Evolutionary conservation across 306 rosid species (phyloP).

Genomic region (Hylodesmum podocarpum): DNA sequence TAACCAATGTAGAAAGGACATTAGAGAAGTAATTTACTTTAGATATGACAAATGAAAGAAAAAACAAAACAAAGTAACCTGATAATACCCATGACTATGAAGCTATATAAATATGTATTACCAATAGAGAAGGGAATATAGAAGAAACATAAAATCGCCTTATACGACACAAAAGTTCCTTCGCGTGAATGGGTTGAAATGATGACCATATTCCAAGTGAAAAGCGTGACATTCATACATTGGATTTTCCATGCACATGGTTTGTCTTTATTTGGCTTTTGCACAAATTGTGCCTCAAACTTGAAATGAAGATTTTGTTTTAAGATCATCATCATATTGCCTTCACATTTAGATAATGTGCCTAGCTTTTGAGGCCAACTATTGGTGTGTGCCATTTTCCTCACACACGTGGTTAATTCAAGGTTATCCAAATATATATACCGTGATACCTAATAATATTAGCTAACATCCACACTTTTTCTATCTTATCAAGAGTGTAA

Average conservation of each 20-base stretch:
- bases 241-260: constrained; percentile 10
- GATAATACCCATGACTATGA: too few relatives aligned
- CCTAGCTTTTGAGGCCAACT: constrained; percentile 18
- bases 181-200: background rate
- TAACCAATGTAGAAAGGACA: too few relatives aligned
- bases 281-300: background rate
- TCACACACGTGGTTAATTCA: constrained; percentile 19
- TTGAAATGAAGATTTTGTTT: constrained; percentile 1
- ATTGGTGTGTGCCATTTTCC: constrained; percentile 22
- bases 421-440: constrained; percentile 24
- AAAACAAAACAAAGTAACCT: too few relatives aligned
- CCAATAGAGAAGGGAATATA: background rate
- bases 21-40: too few relatives aligned
- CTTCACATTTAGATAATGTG: background rate
- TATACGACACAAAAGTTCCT: constrained; percentile 38
- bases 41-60: too few relatives aligned
- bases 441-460: background rate
- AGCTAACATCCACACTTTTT: constrained; percentile 28
- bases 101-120: too few relatives aligned
- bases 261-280: constrained; percentile 25
- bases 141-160: constrained; percentile 30
- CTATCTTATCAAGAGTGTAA: background rate
- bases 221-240: background rate
- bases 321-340: constrained; percentile 20
- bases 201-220: constrained; percentile 15